Base-by-base conservation (phyloP, 108 stramenopile genomes). In the Nannochloropsis salina region DNA sequence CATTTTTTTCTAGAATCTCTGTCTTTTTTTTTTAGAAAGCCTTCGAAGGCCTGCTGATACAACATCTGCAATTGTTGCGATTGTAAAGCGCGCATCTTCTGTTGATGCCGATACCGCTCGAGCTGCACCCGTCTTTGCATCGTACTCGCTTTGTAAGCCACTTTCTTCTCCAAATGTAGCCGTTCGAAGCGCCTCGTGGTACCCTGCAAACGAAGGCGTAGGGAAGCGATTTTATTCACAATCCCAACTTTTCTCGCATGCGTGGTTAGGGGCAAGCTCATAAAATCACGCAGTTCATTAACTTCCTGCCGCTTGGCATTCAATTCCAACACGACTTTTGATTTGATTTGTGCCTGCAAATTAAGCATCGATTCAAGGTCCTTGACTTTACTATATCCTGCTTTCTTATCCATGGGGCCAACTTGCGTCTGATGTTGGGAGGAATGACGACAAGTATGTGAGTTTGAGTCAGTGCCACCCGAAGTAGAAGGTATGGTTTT, bases 161-260 rank as follows among this genome's bases (percentile, higher is more conserved):
- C 92, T n/a, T 61, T 44, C 9, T 43, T 45, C 44, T 93, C 93
- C 41, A 90, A 42, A 74, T 92, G 82, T 12, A 91, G 44, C 9
- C 93, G 92, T 84, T 93, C 92, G 84, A 88, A 93, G 12, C 12
- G 88, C 88, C 11, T 86, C 88, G 42, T 93, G 90, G 88, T 84
- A 91, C 42, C 83, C 44, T 41, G 83, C 87, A 31, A 93, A 1
- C 31, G 31, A 31, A 31, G 31, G 31, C 31, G 31, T 31, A 31
- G 31, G 31, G 31, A 31, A 31, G 31, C 31, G 31, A 31, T 31
- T 31, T 31, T 0, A 31, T 31, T 31, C 31, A 31, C 31, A 31
- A 31, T 31, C 31, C 31, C 31, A 31, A 31, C 0, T 31, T 31
- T 31, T 31, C 31, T 15, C 47, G 15, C 47, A 51, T 51, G 10